Evolutionary conservation across 192 early-diverging fungal species (phyloP), one percentile per base, ranked within the genome.

Genomic region (Coemansia sp.): DNA sequence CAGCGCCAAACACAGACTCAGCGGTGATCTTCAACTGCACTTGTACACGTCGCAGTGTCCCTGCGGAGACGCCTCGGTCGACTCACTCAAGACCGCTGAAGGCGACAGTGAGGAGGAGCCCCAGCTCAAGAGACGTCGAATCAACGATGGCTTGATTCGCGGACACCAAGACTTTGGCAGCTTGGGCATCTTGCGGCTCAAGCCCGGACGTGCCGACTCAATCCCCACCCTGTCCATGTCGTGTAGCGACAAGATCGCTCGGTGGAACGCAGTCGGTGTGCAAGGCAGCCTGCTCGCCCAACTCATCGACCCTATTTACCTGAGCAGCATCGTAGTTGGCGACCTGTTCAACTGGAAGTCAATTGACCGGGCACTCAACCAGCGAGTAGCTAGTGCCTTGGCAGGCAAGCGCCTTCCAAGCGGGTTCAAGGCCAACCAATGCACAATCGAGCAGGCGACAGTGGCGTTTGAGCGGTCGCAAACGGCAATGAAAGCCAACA

Each of bases 201-300:
- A 83, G 56, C 80, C 80, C 0, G 82, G 76, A 9, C 83, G 83
- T 6, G 62, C 65, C 0, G 83, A 84, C 58, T 70, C 83, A 2
- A 73, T 74, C 34, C 67, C 74, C 1, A 84, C 83, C 0, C 60
- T 74, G 20, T 73, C 67, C 56, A 84, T 84, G 83, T 77, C 83
- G 16, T 83, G 78, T 69, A 94, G 91, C 69, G 95, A 98, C 82
- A 98, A 98, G 73, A 85, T 98, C 13, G 91, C 93, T 0, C 86
- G 85, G 33, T 98, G 95, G 95, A 90, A 86, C 59, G 84, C 90
- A 18, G 67, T 96, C 24, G 94, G 94, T 2, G 67, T 95, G 2
- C 85, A 87, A 42, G 93, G 92, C 0, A 84, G 87, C 6, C 64
- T 94, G 14, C 67, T 98, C 0, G 71, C 88, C 0, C 63, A 76